These are phyloP conservation scores for Penicillium longicatenatum DNA, from an alignment of 495 filamentous ascomycete species.

Conservation along the genomic window DNA sequence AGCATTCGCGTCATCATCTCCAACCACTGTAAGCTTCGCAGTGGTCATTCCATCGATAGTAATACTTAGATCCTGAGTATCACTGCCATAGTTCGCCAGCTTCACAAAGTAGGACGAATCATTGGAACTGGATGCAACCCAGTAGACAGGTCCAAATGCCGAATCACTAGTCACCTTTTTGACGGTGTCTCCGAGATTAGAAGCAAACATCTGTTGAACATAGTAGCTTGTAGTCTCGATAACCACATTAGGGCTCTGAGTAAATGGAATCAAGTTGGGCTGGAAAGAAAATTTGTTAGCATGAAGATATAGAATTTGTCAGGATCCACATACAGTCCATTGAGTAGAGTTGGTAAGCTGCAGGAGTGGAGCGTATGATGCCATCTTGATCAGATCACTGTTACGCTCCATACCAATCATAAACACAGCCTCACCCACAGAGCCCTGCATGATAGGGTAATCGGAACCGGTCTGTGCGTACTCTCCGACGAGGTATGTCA, in stretches of 20 bases:
- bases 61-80: constrained; percentile 27
- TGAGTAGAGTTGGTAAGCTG: constrained; percentile 39
- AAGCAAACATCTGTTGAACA: constrained; percentile 46
- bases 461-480: constrained; percentile 53
- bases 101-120: constrained; percentile 25
- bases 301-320: too few relatives aligned
- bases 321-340: constrained; percentile 25
- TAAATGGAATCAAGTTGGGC: constrained; percentile 28
- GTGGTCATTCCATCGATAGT: constrained; percentile 26
- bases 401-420: constrained; percentile 65
- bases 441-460: constrained; percentile 52
- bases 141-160: constrained; percentile 54
- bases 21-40: constrained; percentile 43
- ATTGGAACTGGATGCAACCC: constrained; percentile 48
- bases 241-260: constrained; percentile 42
- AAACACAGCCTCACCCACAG: constrained; percentile 62
- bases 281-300: not conserved
- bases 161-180: constrained; percentile 41
- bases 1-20: constrained; percentile 37
- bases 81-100: constrained; percentile 22
- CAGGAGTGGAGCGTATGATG: constrained; percentile 45
- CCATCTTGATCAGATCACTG: constrained; percentile 51
- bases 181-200: constrained; percentile 50
- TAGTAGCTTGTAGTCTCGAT: constrained; percentile 27
- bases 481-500: constrained; percentile 49